These are phyloP conservation scores for Coniochaeta prunicola DNA, from an alignment of 2,329 filamentous ascomycete species.

Conservation along the genomic window DNA sequence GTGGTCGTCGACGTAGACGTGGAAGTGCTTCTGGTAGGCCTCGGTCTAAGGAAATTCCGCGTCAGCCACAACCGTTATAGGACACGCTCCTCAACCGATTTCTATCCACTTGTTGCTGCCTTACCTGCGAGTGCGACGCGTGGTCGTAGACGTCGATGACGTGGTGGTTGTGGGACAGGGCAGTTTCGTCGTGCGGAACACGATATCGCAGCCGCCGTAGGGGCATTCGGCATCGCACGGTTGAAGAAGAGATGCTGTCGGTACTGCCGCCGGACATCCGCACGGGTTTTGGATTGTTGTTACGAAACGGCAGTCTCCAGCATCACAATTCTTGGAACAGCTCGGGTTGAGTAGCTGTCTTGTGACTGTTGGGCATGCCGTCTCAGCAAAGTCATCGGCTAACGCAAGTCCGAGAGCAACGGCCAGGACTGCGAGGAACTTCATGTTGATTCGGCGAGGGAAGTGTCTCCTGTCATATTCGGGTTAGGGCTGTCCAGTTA, in stretches of 20 bases:
- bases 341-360: slow-evolving; percentile 15
- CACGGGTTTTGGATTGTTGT: slow-evolving; percentile 19
- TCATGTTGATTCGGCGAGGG: slow-evolving; percentile 9
- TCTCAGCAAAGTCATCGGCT: slow-evolving; percentile 7
- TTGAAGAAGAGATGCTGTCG: slow-evolving; percentile 19
- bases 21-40: slow-evolving; percentile 11
- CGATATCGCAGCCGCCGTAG: slow-evolving; percentile 19
- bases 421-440: slow-evolving; percentile 8
- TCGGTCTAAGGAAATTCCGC: slow-evolving; percentile 8
- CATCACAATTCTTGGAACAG: slow-evolving; percentile 16
- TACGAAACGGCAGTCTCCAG: slow-evolving; percentile 17
- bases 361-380: slow-evolving; percentile 18
- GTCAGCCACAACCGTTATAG: slow-evolving; percentile 7
- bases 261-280: slow-evolving; percentile 16
- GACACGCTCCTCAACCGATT: background rate
- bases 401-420: slow-evolving; percentile 7
- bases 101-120: slow-evolving; percentile 4
- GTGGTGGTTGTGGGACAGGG: slow-evolving; percentile 12
- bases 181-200: slow-evolving; percentile 14
- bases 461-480: background rate
- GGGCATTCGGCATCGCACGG: slow-evolving; percentile 20
- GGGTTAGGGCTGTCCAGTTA: background rate
- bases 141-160: background rate
- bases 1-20: slow-evolving; percentile 1
- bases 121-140: slow-evolving; percentile 4